Conservation (phyloP, 2,329 filamentous ascomycete genomes). For the Fusarium devonianum region DNA sequence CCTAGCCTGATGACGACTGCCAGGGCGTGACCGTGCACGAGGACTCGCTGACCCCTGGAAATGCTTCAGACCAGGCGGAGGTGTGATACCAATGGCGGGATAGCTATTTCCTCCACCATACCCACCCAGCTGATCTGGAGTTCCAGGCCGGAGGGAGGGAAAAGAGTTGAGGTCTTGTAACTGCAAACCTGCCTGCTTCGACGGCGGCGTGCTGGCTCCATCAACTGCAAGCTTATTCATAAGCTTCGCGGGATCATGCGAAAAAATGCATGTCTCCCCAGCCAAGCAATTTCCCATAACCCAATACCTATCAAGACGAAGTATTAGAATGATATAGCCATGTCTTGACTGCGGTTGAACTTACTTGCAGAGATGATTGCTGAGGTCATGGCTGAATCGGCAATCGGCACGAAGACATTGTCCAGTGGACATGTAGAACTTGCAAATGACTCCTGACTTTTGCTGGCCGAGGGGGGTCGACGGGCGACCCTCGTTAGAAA, state of each 20-base stretch:
- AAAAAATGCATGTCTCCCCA: constrained; percentile 94
- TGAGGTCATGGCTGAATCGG: constrained; percentile 94
- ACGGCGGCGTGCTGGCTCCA: constrained; percentile 70
- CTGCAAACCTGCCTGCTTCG: constrained; percentile 72
- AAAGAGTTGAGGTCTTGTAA: constrained; percentile 87
- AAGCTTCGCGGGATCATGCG: constrained; percentile 88
- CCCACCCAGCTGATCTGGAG: constrained; percentile 64
- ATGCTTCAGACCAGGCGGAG: constrained; percentile 75
- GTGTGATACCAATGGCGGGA: constrained; percentile 61
- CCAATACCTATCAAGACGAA: constrained; percentile 74
- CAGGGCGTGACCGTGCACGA: constrained; percentile 80
- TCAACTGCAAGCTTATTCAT: constrained; percentile 82
- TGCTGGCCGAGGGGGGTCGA: constrained; percentile 77
- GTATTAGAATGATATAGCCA: constrained; percentile 7
- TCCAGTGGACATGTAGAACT: constrained; percentile 96
- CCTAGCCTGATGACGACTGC: constrained; percentile 74
- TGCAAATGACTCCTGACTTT: constrained; percentile 91
- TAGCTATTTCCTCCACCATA: constrained; percentile 62
- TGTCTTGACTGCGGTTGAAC: constrained; percentile 49
- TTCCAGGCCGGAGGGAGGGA: constrained; percentile 72
- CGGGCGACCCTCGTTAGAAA: constrained; percentile 77
- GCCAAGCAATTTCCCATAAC: constrained; percentile 94
- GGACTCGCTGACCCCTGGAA: constrained; percentile 68
- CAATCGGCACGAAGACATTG: constrained; percentile 95
- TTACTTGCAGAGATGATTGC: constrained; percentile 97